Evolutionary conservation across 75 land plant genomes (phyloP), one percentile per base, ranked within the genome.

Genomic region (Ceratopteris richardii): DNA sequence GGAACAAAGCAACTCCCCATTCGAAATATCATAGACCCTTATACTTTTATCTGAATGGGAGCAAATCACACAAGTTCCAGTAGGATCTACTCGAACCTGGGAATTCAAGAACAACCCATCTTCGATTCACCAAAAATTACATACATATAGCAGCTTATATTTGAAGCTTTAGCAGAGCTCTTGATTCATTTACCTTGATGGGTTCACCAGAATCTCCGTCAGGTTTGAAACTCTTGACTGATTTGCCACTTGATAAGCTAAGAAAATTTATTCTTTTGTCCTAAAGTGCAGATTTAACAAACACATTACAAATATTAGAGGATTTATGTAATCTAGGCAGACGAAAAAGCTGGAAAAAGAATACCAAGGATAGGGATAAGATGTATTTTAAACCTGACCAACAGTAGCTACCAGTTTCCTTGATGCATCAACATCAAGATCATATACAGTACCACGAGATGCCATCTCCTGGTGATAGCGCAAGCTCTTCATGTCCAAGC

Each of bases 31-130:
- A 71, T 80, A 80, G 18, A 86, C 60, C 62, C 80, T 55, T 52
- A 86, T 48, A 44, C 61, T 70, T 44, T 69, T 83, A 61, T 86
- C 81, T 19, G 90, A 75, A 65, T 80, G 82, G 17, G 90, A 80
- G 57, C 87, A 86, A 18, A 77, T 59, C 0, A 83, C 55, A 69
- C 72, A 86, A 46, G 70, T 74, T 26, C 89, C 79, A 61, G 83
- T 86, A 51, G 82, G 86, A 57, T 86, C 89, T 47, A 82, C 37
- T n/a, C 78, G 30, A 31, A 82, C 85, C 88, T 85, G 66, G 27
- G 52, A 37, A 48, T 23, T 0, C 37, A n/a, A 41, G 64, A 47
- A 21, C 0, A 18, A 2, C 7, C 63, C 10, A 3, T 33, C 37
- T 33, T 9, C 3, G 37, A 3, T 4, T 9, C 37, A 33, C 3